Evolutionary conservation across 352 stramenopile species (phyloP).

Genomic region (Thraustochytrium sp.): DNA sequence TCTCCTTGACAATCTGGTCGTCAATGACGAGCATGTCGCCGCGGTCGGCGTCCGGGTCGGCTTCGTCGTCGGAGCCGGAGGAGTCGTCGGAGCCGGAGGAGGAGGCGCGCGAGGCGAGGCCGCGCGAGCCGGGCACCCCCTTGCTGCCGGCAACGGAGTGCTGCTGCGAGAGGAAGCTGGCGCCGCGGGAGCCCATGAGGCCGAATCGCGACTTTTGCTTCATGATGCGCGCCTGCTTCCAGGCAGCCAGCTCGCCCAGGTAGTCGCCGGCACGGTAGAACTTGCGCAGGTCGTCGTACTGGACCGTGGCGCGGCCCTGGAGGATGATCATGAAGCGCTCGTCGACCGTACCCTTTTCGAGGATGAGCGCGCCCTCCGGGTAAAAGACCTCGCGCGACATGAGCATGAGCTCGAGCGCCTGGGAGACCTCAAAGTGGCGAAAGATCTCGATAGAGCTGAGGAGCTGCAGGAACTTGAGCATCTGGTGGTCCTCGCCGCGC

Average conservation of each 20-base stretch:
- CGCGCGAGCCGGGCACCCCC: too few species aligned
- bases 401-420: slow-evolving; percentile 38
- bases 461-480: slow-evolving; percentile 37
- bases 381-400: slow-evolving; percentile 29
- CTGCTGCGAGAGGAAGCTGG: neutral
- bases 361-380: neutral
- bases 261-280: slow-evolving; percentile 38
- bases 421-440: slow-evolving; percentile 18
- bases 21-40: neutral
- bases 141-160: too few species aligned
- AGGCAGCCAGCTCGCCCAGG: slow-evolving; percentile 15
- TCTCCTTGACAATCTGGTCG: slow-evolving; percentile 43
- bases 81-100: neutral
- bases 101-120: neutral
- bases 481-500: slow-evolving; percentile 12
- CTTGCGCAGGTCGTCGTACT: slow-evolving; percentile 6
- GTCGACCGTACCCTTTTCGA: neutral
- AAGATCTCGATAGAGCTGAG: slow-evolving; percentile 43
- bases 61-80: neutral
- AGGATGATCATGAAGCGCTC: slow-evolving; percentile 45
- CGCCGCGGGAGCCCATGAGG: neutral
- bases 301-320: neutral
- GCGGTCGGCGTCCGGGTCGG: neutral
- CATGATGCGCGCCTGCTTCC: slow-evolving; percentile 23
- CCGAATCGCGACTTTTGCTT: neutral